A percentile compares a stretch with the other conserved stretches of the same genome.
Conservation (phyloP, 768 basidiomycete genomes). For the Mycena indigotica region DNA sequence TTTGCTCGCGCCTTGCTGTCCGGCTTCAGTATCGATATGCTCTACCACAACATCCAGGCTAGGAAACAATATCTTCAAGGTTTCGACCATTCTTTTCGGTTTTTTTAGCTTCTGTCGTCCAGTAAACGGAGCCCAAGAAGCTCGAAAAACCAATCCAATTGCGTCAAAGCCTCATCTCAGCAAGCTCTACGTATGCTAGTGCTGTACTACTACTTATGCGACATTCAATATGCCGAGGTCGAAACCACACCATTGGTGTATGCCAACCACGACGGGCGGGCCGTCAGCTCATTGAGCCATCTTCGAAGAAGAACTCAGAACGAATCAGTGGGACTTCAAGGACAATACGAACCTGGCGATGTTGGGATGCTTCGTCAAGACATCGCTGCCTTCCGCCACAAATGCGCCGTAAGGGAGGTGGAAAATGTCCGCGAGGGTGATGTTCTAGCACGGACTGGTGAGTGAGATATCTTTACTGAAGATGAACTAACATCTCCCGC, state of each 20-base stretch:
- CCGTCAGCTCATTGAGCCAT: conserved; percentile 10
- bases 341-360: neutral
- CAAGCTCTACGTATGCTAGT: too few relatives aligned
- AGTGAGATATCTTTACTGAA: neutral
- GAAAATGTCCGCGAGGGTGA: conserved; percentile 53
- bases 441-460: neutral
- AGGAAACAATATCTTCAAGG: too few relatives aligned
- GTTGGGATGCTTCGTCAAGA: neutral
- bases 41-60: too few relatives aligned
- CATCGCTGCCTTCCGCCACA: neutral
- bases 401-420: conserved; percentile 42
- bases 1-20: too few relatives aligned
- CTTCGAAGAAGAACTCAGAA: neutral
- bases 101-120: too few relatives aligned
- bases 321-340: neutral
- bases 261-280: conserved; percentile 13
- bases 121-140: too few relatives aligned
- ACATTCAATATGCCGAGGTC: too few relatives aligned
- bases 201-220: too few relatives aligned
- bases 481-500: conserved; percentile 38
- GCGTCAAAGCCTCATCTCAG: too few relatives aligned
- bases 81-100: too few relatives aligned
- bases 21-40: too few relatives aligned
- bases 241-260: neutral
- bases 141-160: too few relatives aligned